These are phyloP conservation scores for Vanrija pseudolonga DNA, from an alignment of 1,284 basidiomycete genomes.

Conservation along the genomic window DNA sequence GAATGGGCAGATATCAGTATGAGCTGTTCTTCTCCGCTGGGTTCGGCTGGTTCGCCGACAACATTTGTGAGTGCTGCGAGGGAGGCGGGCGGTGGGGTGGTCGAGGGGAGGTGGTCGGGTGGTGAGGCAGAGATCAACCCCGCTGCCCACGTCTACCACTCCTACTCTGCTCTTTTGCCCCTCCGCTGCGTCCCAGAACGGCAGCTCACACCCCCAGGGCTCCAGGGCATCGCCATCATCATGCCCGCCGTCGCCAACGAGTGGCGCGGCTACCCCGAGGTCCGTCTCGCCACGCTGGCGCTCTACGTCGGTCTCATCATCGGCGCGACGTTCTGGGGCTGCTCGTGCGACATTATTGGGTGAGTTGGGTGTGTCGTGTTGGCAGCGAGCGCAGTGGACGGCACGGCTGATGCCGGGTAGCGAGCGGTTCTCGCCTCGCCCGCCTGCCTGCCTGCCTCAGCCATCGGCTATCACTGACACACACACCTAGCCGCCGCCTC, in stretches of 20 bases:
- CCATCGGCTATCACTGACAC: neutral
- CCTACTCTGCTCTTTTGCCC: too few species aligned
- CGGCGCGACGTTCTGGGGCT: constrained; percentile 58
- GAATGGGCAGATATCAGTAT: constrained; percentile 61
- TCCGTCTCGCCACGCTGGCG: constrained; percentile 52
- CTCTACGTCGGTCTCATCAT: constrained; percentile 60
- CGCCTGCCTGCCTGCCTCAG: neutral
- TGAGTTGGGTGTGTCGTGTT: constrained; percentile 10
- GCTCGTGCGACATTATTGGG: constrained; percentile 48
- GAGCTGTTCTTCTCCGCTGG: constrained; percentile 59
- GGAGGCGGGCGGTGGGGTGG: too few species aligned
- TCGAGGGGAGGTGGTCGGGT: too few species aligned
- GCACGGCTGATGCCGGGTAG: too few species aligned
- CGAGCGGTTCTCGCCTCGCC: too few species aligned
- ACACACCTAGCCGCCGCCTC: constrained; percentile 51
- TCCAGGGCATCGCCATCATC: constrained; percentile 58
- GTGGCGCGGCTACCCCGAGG: constrained; percentile 25
- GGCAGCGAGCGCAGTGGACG: neutral
- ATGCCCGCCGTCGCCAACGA: constrained; percentile 55
- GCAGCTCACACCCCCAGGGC: constrained; percentile 31
- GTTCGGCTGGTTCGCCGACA: constrained; percentile 46
- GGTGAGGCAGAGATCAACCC: too few species aligned
- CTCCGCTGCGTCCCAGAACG: neutral
- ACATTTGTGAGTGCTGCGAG: constrained; percentile 49
- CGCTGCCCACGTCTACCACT: too few species aligned